A percentile compares a stretch with the other conserved stretches of the same genome.
phyloP scores from a whole-genome alignment of 2,329 filamentous ascomycete species.

The Microdochium trichocladiopsis region DNA sequence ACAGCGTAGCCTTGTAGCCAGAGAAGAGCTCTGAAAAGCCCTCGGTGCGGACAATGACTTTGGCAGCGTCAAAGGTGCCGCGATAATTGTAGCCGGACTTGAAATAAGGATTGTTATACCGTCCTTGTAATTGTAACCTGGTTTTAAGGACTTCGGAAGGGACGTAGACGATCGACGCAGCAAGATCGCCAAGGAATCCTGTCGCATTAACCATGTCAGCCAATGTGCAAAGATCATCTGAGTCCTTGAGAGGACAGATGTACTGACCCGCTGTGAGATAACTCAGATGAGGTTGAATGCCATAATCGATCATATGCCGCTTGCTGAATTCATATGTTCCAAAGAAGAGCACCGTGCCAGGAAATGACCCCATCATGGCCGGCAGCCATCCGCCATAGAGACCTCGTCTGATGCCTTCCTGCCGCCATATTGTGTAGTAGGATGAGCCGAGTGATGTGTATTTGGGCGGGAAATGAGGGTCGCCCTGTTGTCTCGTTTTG shows the following conservation, averaged over 20 bases:
- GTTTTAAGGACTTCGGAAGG: constrained; percentile 97
- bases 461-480: constrained; percentile 85
- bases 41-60: constrained; percentile 77
- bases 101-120: constrained; percentile 92
- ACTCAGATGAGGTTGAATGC: constrained; percentile 73
- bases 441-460: constrained; percentile 87
- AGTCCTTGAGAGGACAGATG: not conserved
- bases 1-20: constrained; percentile 94
- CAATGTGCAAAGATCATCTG: not conserved
- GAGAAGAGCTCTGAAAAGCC: constrained; percentile 84
- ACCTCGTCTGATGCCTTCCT: constrained; percentile 81
- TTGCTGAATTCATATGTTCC: constrained; percentile 96
- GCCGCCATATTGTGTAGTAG: constrained; percentile 86
- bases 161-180: constrained; percentile 88
- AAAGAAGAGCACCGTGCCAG: constrained; percentile 91
- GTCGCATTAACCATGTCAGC: constrained; percentile 2
- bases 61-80: constrained; percentile 73
- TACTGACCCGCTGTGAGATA: constrained; percentile 74
- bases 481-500: constrained; percentile 95
- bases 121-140: constrained; percentile 88
- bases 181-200: constrained; percentile 92
- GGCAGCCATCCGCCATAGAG: constrained; percentile 92
- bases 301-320: constrained; percentile 75
- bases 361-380: constrained; percentile 85
- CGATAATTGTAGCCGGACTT: constrained; percentile 94